These are phyloP conservation scores for Medicago ruthenica DNA, from an alignment of 306 rosid genomes.

Conservation along the genomic window DNA sequence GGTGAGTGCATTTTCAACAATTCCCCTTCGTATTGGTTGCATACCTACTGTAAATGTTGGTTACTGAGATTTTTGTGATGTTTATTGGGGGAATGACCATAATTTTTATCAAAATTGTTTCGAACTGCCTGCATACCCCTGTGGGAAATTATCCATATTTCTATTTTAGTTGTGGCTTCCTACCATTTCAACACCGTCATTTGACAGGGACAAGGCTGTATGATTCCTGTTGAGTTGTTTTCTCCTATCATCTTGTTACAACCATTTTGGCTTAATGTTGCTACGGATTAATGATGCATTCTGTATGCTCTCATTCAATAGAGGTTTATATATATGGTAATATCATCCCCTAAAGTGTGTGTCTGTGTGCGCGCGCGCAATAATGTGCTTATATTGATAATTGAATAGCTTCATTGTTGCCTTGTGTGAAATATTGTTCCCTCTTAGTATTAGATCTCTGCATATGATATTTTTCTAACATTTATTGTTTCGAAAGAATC, in stretches of 20 bases:
- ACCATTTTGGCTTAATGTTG: not conserved
- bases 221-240: conserved; percentile 8
- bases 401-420: not conserved
- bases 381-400: not conserved
- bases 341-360: not conserved
- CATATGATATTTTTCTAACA: not conserved
- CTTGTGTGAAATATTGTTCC: not conserved
- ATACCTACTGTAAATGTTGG: conserved; percentile 21
- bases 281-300: not conserved
- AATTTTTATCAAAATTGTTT: conserved; percentile 7
- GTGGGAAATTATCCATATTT: not conserved
- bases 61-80: conserved; percentile 15
- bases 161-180: not conserved
- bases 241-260: not conserved
- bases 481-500: not conserved
- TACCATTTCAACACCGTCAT: conserved; percentile 21
- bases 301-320: not conserved
- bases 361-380: not conserved
- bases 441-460: not conserved
- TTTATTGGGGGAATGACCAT: not conserved
- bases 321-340: not conserved
- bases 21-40: conserved; percentile 21
- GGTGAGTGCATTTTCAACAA: conserved; percentile 39
- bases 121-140: conserved; percentile 7
- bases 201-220: conserved; percentile 1